Evolutionary conservation across 2,329 filamentous ascomycete genomes (phyloP), one percentile per base, ranked within the genome.

Genomic region (Nectriaceae sp.): DNA sequence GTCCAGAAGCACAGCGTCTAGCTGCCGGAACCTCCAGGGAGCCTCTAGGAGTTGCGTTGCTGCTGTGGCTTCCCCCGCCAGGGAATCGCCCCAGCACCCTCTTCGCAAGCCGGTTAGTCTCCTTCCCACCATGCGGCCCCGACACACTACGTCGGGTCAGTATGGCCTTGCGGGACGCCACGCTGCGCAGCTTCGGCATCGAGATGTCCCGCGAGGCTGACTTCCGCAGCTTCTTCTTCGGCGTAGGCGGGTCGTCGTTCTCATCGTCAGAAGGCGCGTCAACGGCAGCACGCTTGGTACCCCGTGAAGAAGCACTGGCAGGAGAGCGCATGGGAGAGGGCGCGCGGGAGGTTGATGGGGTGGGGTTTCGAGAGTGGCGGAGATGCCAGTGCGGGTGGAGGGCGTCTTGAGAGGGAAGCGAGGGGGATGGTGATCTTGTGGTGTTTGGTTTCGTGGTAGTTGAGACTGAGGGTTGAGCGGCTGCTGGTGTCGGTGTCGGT

Each of bases 221-320:
- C 66, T 78, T 78, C 46, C 80, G 76, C 41, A 82, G 67, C 63
- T 80, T 81, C 70, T 80, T 80, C 54, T 66, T 68, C 13, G 66
- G 65, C 11, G 64, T 64, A 8, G 53, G 57, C 11, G 58, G 57
- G n/a, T 59, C 57, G 4, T 64, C 57, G 39, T 65, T 54, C 42
- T 72, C 66, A 18, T 70, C 69, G 13, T 67, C 65, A 3, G 69
- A 68, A 1, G 63, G 62, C 5, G 67, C 64, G 15, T 66, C 67
- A 21, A 63, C 63, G n/a, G 70, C 67, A 20, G 66, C 68, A 33
- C 79, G 76, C 65, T 82, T 82, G 42, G 74, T 80, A 41, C 80
- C 79, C 24, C 77, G 70, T 3, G 66, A 72, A 19, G 67, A 66
- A 15, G 68, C 61, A 47, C 68, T 70, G 16, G 60, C 59, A 19